A percentile compares a stretch with the other conserved stretches of the same genome.
Conservation (phyloP, 192 early-diverging fungal species). For the Powellomyces hirtus region DNA sequence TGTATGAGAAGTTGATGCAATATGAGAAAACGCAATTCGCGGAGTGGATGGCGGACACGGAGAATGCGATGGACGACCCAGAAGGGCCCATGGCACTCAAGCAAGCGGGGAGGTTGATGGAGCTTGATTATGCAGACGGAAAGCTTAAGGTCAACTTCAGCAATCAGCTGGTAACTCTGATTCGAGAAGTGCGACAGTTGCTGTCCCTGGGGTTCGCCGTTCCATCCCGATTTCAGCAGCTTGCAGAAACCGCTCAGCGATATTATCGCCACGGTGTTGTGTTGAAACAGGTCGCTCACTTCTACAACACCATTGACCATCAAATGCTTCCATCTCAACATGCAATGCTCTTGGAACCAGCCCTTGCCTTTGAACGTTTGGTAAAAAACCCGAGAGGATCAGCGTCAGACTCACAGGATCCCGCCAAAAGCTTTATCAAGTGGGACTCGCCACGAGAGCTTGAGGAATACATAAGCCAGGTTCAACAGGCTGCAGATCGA, state of each 20-base stretch:
- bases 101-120: constrained; percentile 44
- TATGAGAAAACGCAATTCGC: constrained; percentile 49
- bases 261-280: constrained; percentile 54
- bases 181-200: constrained; percentile 52
- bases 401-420: background rate
- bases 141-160: constrained; percentile 50
- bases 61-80: constrained; percentile 30
- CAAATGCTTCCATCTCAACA: constrained; percentile 60
- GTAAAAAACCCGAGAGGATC: constrained; percentile 40
- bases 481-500: constrained; percentile 42
- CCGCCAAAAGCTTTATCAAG: background rate
- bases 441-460: constrained; percentile 46
- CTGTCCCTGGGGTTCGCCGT: constrained; percentile 51
- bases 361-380: constrained; percentile 53
- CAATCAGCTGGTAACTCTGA: constrained; percentile 45
- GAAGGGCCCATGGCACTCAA: constrained; percentile 12
- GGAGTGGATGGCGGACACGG: constrained; percentile 36
- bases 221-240: constrained; percentile 41
- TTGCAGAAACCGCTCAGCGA: constrained; percentile 42
- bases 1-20: constrained; percentile 35
- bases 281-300: constrained; percentile 59
- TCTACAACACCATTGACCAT: constrained; percentile 64
- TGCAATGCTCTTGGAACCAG: constrained; percentile 49
- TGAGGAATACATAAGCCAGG: constrained; percentile 44
- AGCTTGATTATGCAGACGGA: constrained; percentile 48